Percentiles rank a stretch among this genome's conserved stretches.
phyloP scores from a whole-genome alignment of 73 alveolate species.

The Stentor coeruleus region DNA sequence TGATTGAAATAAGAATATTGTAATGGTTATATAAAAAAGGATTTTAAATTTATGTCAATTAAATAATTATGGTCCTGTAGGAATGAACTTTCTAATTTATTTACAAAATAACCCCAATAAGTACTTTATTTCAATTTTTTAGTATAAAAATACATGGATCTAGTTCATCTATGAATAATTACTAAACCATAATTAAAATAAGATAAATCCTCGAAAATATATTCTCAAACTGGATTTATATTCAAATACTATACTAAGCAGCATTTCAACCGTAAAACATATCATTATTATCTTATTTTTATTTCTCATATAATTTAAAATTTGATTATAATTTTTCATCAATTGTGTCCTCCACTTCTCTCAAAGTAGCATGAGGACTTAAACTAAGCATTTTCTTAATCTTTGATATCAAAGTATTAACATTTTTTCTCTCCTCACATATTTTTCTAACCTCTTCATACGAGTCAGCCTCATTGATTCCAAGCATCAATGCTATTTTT shows the following conservation, averaged over 20 bases:
- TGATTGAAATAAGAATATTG: too few relatives aligned
- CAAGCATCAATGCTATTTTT: not conserved
- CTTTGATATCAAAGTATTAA: not conserved
- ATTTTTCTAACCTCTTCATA: not conserved
- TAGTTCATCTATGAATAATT: too few relatives aligned
- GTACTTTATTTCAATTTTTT: too few relatives aligned
- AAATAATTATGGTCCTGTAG: conserved; percentile 88
- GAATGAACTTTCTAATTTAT: conserved; percentile 72
- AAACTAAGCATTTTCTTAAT: not conserved
- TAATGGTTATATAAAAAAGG: too few relatives aligned
- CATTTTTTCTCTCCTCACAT: not conserved
- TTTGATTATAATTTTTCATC: not conserved
- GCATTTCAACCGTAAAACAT: too few relatives aligned
- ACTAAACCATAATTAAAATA: too few relatives aligned
- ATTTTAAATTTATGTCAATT: conserved; percentile 69
- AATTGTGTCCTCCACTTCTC: conserved; percentile 12
- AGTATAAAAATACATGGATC: too few relatives aligned
- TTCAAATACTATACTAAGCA: too few relatives aligned
- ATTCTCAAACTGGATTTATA: too few relatives aligned
- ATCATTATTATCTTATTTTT: too few relatives aligned
- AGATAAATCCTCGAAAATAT: too few relatives aligned
- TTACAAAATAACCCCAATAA: conserved; percentile 79
- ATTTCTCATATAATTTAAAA: too few relatives aligned
- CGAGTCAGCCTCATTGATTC: not conserved
- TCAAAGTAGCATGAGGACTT: not conserved